Conservation (phyloP, 768 basidiomycete species). For the Boletellus ananas region DNA sequence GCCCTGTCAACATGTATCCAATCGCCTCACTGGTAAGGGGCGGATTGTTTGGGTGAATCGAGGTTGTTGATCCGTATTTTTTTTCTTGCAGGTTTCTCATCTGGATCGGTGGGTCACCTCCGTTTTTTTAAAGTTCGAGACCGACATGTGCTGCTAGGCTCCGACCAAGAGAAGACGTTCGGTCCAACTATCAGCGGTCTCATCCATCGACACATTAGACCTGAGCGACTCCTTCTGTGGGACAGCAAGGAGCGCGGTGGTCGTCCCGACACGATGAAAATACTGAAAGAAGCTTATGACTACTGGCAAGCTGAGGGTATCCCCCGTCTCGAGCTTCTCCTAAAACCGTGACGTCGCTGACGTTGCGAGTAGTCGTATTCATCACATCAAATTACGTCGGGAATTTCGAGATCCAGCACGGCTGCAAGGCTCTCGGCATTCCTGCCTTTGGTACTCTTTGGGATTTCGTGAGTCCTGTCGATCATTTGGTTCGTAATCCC, state of each 20-base stretch:
- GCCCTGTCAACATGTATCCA: constrained; percentile 78
- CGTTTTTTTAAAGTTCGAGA: background rate
- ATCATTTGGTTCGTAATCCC: constrained; percentile 1
- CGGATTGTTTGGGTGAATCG: background rate
- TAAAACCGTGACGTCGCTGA: background rate
- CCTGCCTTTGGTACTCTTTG: constrained; percentile 68
- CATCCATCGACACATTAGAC: constrained; percentile 66
- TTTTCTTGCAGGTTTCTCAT: constrained; percentile 62
- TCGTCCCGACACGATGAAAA: constrained; percentile 73
- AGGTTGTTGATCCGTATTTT: background rate
- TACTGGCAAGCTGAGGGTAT: constrained; percentile 71
- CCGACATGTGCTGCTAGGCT: constrained; percentile 42
- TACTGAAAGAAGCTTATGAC: constrained; percentile 64
- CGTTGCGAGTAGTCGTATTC: constrained; percentile 53
- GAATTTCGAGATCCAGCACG: constrained; percentile 76
- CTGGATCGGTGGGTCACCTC: constrained; percentile 56
- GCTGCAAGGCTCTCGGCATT: constrained; percentile 66
- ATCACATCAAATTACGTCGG: constrained; percentile 82
- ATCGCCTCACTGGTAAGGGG: constrained; percentile 60
- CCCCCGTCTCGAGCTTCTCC: background rate
- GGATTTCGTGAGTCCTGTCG: constrained; percentile 49
- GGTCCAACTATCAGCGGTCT: constrained; percentile 74
- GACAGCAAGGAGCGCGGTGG: constrained; percentile 72
- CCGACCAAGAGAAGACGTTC: constrained; percentile 81
- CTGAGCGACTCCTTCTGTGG: constrained; percentile 74